Evolutionary conservation across 2,329 filamentous ascomycete genomes (phyloP).

Genomic region (Paraphaeosphaeria minitans): DNA sequence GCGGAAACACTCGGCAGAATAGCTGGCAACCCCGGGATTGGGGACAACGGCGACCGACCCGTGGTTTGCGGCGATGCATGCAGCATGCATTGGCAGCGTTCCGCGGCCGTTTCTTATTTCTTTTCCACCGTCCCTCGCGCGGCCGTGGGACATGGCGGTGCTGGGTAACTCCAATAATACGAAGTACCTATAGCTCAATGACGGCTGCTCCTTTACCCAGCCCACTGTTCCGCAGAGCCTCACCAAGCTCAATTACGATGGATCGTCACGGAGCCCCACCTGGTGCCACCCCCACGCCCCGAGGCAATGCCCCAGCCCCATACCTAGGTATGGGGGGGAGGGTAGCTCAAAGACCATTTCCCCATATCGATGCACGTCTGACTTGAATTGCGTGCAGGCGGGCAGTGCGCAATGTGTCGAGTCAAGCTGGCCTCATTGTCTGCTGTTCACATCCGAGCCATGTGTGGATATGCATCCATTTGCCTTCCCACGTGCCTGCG

Average conservation of each 20-base stretch:
- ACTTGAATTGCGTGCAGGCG: too few relatives aligned
- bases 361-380: neutral
- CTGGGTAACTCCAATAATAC: neutral
- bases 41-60: neutral
- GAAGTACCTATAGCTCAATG: neutral
- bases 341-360: neutral
- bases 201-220: neutral
- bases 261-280: neutral
- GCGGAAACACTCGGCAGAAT: conserved; percentile 9
- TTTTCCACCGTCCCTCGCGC: neutral
- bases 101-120: neutral
- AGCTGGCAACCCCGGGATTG: neutral
- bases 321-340: neutral
- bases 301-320: neutral
- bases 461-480: neutral
- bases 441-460: neutral
- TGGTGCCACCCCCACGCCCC: conserved; percentile 3
- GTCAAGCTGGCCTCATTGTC: neutral
- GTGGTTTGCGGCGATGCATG: neutral
- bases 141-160: neutral
- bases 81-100: neutral
- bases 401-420: too few relatives aligned
- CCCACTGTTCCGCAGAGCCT: conserved; percentile 4
- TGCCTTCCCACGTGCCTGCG: neutral
- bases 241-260: neutral